A percentile compares a stretch with the other conserved stretches of the same genome.
phyloP scores from a whole-genome alignment of 345 rosid species.

The Heritiera littoralis region DNA sequence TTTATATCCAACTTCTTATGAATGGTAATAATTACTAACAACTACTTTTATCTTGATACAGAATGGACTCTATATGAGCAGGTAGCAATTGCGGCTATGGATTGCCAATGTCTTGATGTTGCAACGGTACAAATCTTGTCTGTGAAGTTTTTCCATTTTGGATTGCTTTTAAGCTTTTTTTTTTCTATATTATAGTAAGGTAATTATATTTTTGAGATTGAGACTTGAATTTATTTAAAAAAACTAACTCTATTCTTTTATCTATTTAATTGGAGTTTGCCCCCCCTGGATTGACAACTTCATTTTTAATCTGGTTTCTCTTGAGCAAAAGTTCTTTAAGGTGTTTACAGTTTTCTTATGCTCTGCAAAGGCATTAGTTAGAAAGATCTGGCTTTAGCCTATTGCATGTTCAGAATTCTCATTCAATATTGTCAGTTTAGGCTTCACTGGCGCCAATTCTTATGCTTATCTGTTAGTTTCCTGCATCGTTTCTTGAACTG shows the following conservation, averaged over 20 bases:
- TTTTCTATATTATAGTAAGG: not conserved
- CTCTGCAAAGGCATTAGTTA: not conserved
- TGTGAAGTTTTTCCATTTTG: not conserved
- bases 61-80: slow-evolving; percentile 94
- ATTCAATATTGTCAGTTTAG: not conserved
- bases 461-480: not conserved
- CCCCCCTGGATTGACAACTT: not conserved
- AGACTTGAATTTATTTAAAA: not conserved
- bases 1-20: not conserved
- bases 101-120: slow-evolving; percentile 73
- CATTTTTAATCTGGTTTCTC: not conserved
- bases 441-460: not conserved
- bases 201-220: not conserved
- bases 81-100: slow-evolving; percentile 94
- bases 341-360: not conserved
- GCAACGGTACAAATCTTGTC: slow-evolving; percentile 57
- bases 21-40: not conserved
- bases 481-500: not conserved
- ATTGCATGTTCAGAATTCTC: not conserved
- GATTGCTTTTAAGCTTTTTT: slow-evolving; percentile 8
- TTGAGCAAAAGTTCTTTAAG: not conserved
- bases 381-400: not conserved
- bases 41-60: slow-evolving; percentile 30
- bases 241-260: not conserved
- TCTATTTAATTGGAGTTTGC: not conserved